Evolutionary conservation across 768 basidiomycete genomes (phyloP), one percentile per base, ranked within the genome.

Genomic region (Boletus subparvulus): DNA sequence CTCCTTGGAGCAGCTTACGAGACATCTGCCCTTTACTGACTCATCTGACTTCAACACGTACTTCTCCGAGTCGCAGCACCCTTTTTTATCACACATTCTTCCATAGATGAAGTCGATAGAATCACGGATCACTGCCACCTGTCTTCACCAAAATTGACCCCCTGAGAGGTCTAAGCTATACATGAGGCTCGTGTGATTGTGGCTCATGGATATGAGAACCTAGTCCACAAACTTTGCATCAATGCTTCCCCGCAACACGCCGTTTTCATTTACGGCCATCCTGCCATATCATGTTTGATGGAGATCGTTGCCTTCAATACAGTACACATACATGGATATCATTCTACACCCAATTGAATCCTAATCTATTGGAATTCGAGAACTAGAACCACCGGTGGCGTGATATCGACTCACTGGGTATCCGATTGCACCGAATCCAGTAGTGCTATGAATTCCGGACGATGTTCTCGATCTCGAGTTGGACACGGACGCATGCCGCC

Each of bases 401-500:
- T 55, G 55, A 48, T 48, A 61, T 40, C 26, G 33, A 47, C 50
- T 36, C 45, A 37, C 42, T n/a, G 11, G 26, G 28, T 19, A 30
- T 54, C 52, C 19, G 50, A 54, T 46, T 8, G 13, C 12, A 45
- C 47, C 50, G 41, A 62, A 41, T 11, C 63, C 59, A 47, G 44
- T 54, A 48, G 61, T 48, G 54, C 55, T 58, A 63, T 59, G 54
- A 43, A 33, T 62, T 63, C 53, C 53, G 70, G 73, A 85, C 75
- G 58, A 88, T 83, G 48, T 80, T 75, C 73, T 90, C 88, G 41
- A 90, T 77, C 67, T 86, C 83, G 33, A 88, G 74, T 68, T 83
- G 78, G 26, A 86, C 79, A 12, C 89, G 78, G 2, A 83, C 78
- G 1, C 87, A 83, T 19, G 86, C 83, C 4, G 87, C 84, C 24